phyloP scores from a whole-genome alignment of 768 basidiomycete genomes.

The Russula foetens region DNA sequence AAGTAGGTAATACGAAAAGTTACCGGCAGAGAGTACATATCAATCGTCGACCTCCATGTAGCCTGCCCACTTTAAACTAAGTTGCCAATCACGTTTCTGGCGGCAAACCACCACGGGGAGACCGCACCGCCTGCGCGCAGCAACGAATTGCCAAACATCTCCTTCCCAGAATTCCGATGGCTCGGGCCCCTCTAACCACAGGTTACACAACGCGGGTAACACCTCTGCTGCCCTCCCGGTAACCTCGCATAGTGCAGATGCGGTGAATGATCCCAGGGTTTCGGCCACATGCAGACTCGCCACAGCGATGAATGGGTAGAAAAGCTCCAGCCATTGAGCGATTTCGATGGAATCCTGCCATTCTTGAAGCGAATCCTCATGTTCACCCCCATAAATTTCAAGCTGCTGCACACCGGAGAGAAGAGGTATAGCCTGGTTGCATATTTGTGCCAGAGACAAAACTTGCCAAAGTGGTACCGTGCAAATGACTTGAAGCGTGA shows the following conservation, averaged over 20 bases:
- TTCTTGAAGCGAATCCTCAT: background rate
- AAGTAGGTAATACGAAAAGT: too few relatives aligned
- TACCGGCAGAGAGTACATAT: too few relatives aligned
- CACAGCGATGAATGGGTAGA: background rate
- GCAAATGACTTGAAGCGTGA: too few relatives aligned
- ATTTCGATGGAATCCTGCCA: background rate
- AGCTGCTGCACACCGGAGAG: background rate
- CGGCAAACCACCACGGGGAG: background rate
- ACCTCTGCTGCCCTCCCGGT: background rate
- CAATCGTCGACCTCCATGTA: background rate
- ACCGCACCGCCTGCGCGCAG: background rate
- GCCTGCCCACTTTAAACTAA: background rate
- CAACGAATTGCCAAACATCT: background rate
- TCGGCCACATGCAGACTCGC: background rate
- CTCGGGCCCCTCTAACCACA: background rate
- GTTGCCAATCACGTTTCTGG: background rate
- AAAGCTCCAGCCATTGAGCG: background rate
- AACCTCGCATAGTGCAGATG: background rate
- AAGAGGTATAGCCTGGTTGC: background rate
- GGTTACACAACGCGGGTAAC: background rate
- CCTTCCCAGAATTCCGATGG: background rate
- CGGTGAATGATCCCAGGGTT: background rate
- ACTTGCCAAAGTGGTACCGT: too few relatives aligned
- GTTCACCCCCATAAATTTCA: background rate
- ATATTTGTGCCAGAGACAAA: background rate